Base-by-base conservation (phyloP, 352 stramenopile genomes). In the Phytophthora fragariae region DNA sequence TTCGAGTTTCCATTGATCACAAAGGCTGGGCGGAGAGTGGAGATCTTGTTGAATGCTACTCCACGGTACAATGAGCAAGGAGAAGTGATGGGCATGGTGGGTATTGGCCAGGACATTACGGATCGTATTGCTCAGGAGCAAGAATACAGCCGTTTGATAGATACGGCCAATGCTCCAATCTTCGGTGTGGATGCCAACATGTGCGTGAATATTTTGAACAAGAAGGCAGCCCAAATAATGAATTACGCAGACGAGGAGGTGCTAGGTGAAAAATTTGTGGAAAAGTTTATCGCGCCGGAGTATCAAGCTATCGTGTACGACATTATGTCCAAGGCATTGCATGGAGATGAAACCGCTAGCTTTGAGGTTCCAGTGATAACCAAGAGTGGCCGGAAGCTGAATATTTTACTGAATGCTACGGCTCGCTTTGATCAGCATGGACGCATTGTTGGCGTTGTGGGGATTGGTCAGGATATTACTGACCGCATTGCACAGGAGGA, bases 1-100 rank as follows among this genome's bases (percentile, higher is more conserved):
- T 97, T 98, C 52, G 91, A 97, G 54, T 92, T 92, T 75, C 75
- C 84, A 5, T 64, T 92, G 31, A 83, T 89, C 53, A 83, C 76
- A 1, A 87, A 82, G 47, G 73, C 74, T 39, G 82, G 76, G 7
- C 78, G 81, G 24, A 68, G 73, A 12, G 73, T 80, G 5, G 73
- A 75, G 55, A 75, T 97, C 53, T 82, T 82, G 59, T 46, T 92
- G 24, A 94, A 93, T 44, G 86, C 89, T 8, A 96, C 87, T 17
- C 82, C 86, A 1, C 68, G 87, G 2, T 88, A 83, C 52, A 84
- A 95, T 61, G 82, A 91, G 31, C 73, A 89, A 53, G 80, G 83
- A n/a, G 60, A 81, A 37, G 82, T 95, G 54, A 85, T 95, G 65
- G 91, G 89, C 53, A 88, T 94, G 56, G 84, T 94, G 0, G 85